phyloP scores from a whole-genome alignment of 2,329 filamentous ascomycete genomes.

The Diaporthe velutina region DNA sequence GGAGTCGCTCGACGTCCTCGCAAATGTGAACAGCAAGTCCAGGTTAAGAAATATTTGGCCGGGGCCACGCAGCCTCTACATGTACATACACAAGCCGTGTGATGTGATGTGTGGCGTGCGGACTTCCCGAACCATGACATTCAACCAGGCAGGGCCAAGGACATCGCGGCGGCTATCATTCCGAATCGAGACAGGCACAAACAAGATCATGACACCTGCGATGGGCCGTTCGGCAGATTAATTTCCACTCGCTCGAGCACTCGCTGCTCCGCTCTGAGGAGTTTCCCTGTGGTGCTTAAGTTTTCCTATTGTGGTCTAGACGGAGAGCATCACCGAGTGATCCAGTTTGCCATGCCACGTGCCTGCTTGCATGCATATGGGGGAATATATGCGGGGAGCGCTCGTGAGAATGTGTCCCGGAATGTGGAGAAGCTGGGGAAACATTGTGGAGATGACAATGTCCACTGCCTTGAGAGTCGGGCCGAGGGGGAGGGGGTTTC shows the following conservation, averaged over 20 bases:
- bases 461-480: not conserved
- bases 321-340: too few relatives aligned
- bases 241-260: not conserved
- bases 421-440: not conserved
- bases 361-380: not conserved
- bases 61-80: not conserved
- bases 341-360: not conserved
- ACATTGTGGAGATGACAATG: not conserved
- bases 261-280: too few relatives aligned
- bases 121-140: conserved; percentile 19
- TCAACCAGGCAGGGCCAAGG: not conserved
- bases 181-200: conserved; percentile 5
- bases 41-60: not conserved
- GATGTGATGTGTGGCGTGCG: not conserved
- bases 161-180: not conserved
- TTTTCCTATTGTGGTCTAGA: too few relatives aligned
- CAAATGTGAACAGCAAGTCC: not conserved
- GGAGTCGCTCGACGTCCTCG: not conserved
- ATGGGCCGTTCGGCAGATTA: conserved; percentile 1
- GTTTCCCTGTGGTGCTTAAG: too few relatives aligned
- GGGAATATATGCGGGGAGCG: not conserved
- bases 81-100: not conserved
- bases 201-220: not conserved
- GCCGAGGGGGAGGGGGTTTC: too few relatives aligned
- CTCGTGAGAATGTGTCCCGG: not conserved